Evolutionary conservation across 495 filamentous ascomycete genomes (phyloP), one percentile per base, ranked within the genome.

Genomic region (Annulohypoxylon stygium): DNA sequence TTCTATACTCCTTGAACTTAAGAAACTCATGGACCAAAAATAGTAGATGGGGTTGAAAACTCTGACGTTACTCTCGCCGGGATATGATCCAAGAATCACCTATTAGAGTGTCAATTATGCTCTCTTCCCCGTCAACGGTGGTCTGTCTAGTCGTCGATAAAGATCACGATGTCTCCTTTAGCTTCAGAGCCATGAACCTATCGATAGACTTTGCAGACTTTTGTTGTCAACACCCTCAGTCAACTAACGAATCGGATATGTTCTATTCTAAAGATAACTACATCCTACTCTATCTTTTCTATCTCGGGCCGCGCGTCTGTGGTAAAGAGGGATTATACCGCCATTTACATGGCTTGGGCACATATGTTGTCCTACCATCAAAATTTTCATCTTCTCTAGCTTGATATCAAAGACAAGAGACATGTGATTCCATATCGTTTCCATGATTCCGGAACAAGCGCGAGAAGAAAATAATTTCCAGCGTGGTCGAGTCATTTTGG

Each of bases 281-380:
- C 1, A 47, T 18, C 43, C 43, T 47, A 20, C 43, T 47, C 16
- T 18, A 47, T 16, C 16, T 47, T 20, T 20, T 3, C 16, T 47
- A 16, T 47, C n/a, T 47, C 16, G 8, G 43, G 43, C 43, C 43
- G 43, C 43, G 43, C 43, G 43, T 47, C 16, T 47, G 16, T 47
- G 43, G 3, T 0, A 47, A 47, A 9, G 43, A 47, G 43, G 43
- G 16, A 47, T 47, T 47, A 20, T 47, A 47, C 16, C 18, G 16
- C 43, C 3, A 9, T 47, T 9, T 47, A 47, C 30, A 1, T 30
- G 2, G 43, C 18, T 47, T 20, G 43, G 43, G 43, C n/a, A 47
- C 43, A 47, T 47, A 47, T 47, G 43, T 47, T 47, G 43, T 47
- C 43, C 43, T 47, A 47, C 43, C 43, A 47, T 47, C 43, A 47